These are phyloP conservation scores for Rugonectria rugulosa DNA, from an alignment of 2,329 filamentous ascomycete species.

Conservation along the genomic window DNA sequence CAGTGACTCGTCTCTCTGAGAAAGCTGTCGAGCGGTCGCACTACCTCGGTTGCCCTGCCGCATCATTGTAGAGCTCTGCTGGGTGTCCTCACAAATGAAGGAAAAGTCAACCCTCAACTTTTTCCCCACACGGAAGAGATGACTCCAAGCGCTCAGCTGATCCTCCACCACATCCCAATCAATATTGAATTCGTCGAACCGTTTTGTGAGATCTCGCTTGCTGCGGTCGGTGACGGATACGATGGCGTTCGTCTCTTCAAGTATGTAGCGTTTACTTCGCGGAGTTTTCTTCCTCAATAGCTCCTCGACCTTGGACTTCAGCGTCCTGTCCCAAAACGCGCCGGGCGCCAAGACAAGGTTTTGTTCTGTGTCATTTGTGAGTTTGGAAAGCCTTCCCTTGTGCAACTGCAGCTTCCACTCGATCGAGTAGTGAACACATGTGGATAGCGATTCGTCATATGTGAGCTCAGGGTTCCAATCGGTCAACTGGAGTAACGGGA, in stretches of 20 bases:
- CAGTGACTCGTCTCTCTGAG: slow-evolving; percentile 13
- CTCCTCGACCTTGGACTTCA: slow-evolving; percentile 11
- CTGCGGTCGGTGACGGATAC: slow-evolving; percentile 20
- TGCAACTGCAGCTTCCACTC: slow-evolving; percentile 20
- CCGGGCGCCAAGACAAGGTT: slow-evolving; percentile 15
- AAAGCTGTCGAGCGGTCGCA: slow-evolving; percentile 17
- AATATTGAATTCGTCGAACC: slow-evolving; percentile 17
- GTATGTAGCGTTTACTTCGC: slow-evolving; percentile 1
- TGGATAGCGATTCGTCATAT: slow-evolving; percentile 18
- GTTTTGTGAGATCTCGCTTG: slow-evolving; percentile 15
- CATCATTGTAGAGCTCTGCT: neutral
- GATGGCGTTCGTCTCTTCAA: slow-evolving; percentile 13
- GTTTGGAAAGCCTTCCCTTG: slow-evolving; percentile 19
- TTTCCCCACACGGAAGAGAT: slow-evolving; percentile 18
- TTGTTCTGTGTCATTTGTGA: slow-evolving; percentile 18
- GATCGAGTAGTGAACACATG: slow-evolving; percentile 19
- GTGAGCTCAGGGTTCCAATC: slow-evolving; percentile 15
- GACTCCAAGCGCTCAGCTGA: slow-evolving; percentile 16
- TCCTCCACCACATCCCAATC: slow-evolving; percentile 18
- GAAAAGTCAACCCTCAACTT: slow-evolving; percentile 20
- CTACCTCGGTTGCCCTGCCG: slow-evolving; percentile 4
- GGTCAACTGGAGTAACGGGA: slow-evolving; percentile 19
- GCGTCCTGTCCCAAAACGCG: slow-evolving; percentile 17
- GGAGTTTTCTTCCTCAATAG: neutral
- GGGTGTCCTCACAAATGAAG: slow-evolving; percentile 18